Evolutionary conservation across 2,329 filamentous ascomycete genomes (phyloP).

Genomic region (Fusarium zealandicum): DNA sequence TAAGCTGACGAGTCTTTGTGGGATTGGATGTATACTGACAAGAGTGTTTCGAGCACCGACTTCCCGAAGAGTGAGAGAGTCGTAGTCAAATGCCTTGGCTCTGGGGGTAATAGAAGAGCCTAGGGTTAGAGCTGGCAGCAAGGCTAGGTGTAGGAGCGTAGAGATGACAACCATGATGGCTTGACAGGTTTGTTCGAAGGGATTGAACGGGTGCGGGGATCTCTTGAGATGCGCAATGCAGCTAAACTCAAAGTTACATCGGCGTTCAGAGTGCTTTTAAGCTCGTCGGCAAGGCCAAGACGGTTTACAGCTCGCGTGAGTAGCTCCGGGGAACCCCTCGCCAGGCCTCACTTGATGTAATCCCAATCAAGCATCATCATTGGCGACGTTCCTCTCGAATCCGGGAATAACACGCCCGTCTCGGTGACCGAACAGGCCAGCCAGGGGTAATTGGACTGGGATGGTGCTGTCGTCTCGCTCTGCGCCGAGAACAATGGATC

Average conservation of each 20-base stretch:
- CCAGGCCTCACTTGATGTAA: neutral
- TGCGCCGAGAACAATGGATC: constrained; percentile 11
- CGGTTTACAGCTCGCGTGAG: constrained; percentile 25
- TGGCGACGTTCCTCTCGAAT: neutral
- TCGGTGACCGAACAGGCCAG: constrained; percentile 36
- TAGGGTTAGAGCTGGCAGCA: constrained; percentile 29
- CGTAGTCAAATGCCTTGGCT: constrained; percentile 38
- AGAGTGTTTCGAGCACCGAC: constrained; percentile 50
- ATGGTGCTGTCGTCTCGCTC: neutral
- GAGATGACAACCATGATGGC: constrained; percentile 29
- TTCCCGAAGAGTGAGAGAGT: constrained; percentile 44
- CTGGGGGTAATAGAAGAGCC: constrained; percentile 19
- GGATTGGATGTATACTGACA: constrained; percentile 24
- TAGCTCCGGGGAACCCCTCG: neutral
- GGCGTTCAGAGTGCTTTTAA: constrained; percentile 21
- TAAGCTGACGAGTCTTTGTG: accelerated
- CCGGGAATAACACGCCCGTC: neutral
- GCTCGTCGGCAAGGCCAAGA: constrained; percentile 12
- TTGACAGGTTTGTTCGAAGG: neutral
- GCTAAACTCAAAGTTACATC: constrained; percentile 11
- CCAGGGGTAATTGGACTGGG: neutral
- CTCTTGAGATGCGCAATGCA: neutral
- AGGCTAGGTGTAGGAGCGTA: constrained; percentile 27
- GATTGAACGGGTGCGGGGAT: neutral
- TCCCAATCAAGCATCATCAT: neutral